Evolutionary conservation across 225 moss, liverwort and hornwort species (phyloP).

Genomic region (Physcomitrium patens): DNA sequence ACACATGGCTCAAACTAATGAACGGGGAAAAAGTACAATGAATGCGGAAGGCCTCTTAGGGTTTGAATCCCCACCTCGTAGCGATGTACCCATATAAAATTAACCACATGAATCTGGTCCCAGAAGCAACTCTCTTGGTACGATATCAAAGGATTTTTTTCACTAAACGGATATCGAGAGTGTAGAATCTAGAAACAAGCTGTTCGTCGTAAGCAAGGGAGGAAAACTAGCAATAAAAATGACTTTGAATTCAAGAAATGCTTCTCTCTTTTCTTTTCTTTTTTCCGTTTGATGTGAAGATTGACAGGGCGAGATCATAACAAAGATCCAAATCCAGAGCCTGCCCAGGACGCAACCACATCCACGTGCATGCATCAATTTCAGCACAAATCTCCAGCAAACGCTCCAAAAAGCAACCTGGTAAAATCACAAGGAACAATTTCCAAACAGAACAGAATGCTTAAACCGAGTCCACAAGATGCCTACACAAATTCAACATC

Average conservation of each 20-base stretch:
- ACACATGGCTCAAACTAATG: no score
- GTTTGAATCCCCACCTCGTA: no score
- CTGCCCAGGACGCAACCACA: slow-evolving; percentile 40
- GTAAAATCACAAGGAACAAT: slow-evolving; percentile 65
- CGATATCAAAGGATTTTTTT: no score
- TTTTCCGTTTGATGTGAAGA: slow-evolving; percentile 40
- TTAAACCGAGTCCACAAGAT: slow-evolving; percentile 67
- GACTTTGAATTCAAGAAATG: slow-evolving; percentile 51
- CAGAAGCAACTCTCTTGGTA: no score
- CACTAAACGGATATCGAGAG: no score
- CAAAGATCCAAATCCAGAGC: slow-evolving; percentile 56
- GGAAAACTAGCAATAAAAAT: slow-evolving; percentile 43
- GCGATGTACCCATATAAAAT: no score
- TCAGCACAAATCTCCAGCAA: slow-evolving; percentile 42
- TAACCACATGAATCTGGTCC: no score
- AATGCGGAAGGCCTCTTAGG: no score
- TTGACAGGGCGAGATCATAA: slow-evolving; percentile 41
- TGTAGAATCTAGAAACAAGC: slow-evolving; percentile 44
- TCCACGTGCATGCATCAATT: slow-evolving; percentile 31
- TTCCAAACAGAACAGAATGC: slow-evolving; percentile 58
- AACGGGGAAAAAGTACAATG: no score
- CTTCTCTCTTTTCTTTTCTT: no score
- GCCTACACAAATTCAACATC: slow-evolving; percentile 31
- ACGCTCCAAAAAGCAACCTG: slow-evolving; percentile 46
- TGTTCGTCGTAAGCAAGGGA: slow-evolving; percentile 46